Evolutionary conservation across 1,139 yeast species (phyloP), one percentile per base, ranked within the genome.

Genomic region (Yamadazyma diospyri): DNA sequence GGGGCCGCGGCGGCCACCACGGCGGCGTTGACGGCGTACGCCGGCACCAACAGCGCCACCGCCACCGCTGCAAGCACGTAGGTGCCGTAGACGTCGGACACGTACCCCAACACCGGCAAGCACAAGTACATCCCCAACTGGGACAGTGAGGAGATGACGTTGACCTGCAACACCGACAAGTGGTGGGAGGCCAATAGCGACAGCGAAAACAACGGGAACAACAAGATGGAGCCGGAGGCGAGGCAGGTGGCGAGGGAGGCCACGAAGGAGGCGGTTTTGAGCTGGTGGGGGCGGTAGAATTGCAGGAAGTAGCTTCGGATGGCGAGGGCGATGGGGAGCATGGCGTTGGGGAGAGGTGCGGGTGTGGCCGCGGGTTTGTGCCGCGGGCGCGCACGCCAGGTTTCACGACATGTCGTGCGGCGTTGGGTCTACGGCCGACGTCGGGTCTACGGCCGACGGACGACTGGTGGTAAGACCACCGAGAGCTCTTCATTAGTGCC

Each of bases 1-100:
- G 26, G 29, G 10, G 35, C 25, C 16, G 39, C 30, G 15, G 37
- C 13, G 6, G 29, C 30, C 2, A 47, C 43, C 16, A 52, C 36
- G 12, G 36, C 38, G 19, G 47, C 53, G 38, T 62, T 80, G 23
- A 74, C 49, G 13, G 70, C 55, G 55, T 89, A 89, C 14, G 89
- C 81, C 0, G 95, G 88, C n/a, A 77, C 68, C 46, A 84, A 83
- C 28, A 83, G 63, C 39, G 76, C 41, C 25, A 82, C 63, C 13
- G 94, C 76, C 19, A 84, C 51, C 15, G 81, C 47, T 4, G 92
- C 79, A 29, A 89, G 58, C 16, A 83, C 52, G 10, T 85, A 82
- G 1, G 95, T 94, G 0, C 97, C 96, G 50, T 82, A 84, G 16
- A 78, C 63, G 55, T 92, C 97, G 1, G 94, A 89, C 30, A 85